Base-by-base conservation (phyloP, 2,329 filamentous ascomycete genomes). In the Nectriaceae sp. region DNA sequence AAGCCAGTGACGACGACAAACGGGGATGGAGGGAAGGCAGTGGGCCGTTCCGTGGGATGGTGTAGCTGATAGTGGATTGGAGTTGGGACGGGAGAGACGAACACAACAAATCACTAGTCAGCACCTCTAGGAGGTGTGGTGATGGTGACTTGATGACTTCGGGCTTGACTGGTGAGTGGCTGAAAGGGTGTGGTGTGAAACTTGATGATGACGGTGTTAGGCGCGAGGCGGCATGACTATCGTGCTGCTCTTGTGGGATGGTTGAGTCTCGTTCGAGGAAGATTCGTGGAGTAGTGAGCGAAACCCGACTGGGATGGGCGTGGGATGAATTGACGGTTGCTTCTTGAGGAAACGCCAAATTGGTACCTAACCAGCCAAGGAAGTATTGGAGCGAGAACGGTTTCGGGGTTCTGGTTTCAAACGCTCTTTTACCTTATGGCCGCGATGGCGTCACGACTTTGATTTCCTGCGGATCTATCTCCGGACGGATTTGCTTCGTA, bases 361-460 rank as follows among this genome's bases (percentile, higher is more conserved):
- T n/a, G n/a, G n/a, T n/a, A n/a, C n/a, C n/a, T n/a, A n/a, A n/a
- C n/a, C n/a, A n/a, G n/a, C n/a, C n/a, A n/a, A n/a, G n/a, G n/a
- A n/a, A n/a, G n/a, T n/a, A n/a, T n/a, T n/a, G n/a, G n/a, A n/a
- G n/a, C n/a, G n/a, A n/a, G n/a, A n/a, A n/a, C n/a, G n/a, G n/a
- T n/a, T n/a, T n/a, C n/a, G n/a, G n/a, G n/a, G n/a, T n/a, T n/a
- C n/a, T n/a, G n/a, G n/a, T n/a, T n/a, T n/a, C n/a, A n/a, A n/a
- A n/a, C n/a, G n/a, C n/a, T n/a, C n/a, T n/a, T n/a, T n/a, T n/a
- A n/a, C n/a, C n/a, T n/a, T n/a, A n/a, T n/a, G n/a, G n/a, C n/a
- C n/a, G n/a, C 40, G 52, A 61, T 60, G 56, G 57, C 59, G 59
- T 61, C 59, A 62, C 53, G 54, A 59, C 52, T 47, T 37, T 21